Conservation (phyloP, 2,329 filamentous ascomycete species). For the Neocatenulostroma microsporum region DNA sequence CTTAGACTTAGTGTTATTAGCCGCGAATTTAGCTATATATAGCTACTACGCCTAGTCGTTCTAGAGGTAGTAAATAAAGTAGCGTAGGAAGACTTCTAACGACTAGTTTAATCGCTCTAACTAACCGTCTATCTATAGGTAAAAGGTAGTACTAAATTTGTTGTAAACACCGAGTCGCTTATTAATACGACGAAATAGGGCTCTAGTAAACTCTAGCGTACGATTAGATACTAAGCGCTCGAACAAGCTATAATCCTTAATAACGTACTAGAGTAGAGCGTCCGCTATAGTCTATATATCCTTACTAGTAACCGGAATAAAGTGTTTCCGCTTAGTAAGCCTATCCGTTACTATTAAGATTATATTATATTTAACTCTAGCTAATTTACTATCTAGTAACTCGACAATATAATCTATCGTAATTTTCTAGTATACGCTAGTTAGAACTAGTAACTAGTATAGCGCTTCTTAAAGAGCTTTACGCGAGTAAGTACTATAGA, state of each 20-base stretch:
- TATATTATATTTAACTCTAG: background rate
- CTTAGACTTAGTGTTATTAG: too few species aligned
- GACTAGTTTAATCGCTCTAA: constrained; percentile 1
- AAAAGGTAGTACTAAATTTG: constrained; percentile 21
- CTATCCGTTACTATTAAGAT: background rate
- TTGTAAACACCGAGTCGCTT: constrained; percentile 15
- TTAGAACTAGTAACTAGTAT: background rate
- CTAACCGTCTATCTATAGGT: constrained; percentile 19
- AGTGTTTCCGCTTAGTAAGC: background rate
- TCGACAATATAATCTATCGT: background rate
- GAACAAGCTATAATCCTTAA: too few species aligned
- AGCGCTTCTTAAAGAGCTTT: background rate
- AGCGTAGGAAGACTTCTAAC: constrained; percentile 1
- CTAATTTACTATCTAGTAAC: background rate
- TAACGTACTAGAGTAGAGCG: too few species aligned
- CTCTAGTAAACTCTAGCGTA: too few species aligned
- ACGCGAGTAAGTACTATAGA: background rate
- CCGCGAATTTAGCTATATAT: constrained; percentile 4
- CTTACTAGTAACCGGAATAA: constrained; percentile 14
- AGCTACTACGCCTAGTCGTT: constrained; percentile 4
- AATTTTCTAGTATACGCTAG: background rate
- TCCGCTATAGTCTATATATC: constrained; percentile 8
- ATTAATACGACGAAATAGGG: too few species aligned
- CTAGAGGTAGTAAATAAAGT: constrained; percentile 3
- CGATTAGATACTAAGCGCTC: too few species aligned